phyloP scores from a whole-genome alignment of 139 green algal species.

The Volvox africanus region DNA sequence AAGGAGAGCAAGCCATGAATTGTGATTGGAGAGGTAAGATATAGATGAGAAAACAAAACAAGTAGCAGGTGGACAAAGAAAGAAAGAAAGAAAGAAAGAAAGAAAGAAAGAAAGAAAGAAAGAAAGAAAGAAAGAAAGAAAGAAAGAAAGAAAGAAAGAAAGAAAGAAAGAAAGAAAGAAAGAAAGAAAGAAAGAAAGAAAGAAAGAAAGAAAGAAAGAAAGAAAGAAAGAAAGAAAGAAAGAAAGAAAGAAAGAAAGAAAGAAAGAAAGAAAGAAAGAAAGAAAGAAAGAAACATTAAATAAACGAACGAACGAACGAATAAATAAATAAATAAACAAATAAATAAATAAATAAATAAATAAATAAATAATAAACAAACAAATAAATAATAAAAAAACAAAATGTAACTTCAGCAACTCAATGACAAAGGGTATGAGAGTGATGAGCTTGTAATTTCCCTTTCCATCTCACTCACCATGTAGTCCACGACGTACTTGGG shows the following conservation, averaged over 20 bases:
- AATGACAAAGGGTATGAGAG: too few species aligned
- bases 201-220: neutral
- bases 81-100: neutral
- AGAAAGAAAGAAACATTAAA: neutral
- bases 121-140: neutral
- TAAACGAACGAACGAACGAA: neutral
- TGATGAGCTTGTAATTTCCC: too few species aligned
- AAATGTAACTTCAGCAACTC: too few species aligned
- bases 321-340: too few species aligned
- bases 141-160: neutral
- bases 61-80: neutral
- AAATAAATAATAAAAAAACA: too few species aligned
- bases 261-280: neutral
- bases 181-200: neutral
- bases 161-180: neutral
- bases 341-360: too few species aligned
- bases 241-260: neutral
- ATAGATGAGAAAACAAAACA: neutral
- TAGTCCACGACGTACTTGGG: constrained; percentile 58
- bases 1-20: neutral
- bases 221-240: neutral
- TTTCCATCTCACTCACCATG: constrained; percentile 29
- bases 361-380: too few species aligned
- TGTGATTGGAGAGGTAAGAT: neutral
- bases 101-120: neutral